Base-by-base conservation (phyloP, 768 basidiomycete genomes). In the Cystobasidium onofrii region DNA sequence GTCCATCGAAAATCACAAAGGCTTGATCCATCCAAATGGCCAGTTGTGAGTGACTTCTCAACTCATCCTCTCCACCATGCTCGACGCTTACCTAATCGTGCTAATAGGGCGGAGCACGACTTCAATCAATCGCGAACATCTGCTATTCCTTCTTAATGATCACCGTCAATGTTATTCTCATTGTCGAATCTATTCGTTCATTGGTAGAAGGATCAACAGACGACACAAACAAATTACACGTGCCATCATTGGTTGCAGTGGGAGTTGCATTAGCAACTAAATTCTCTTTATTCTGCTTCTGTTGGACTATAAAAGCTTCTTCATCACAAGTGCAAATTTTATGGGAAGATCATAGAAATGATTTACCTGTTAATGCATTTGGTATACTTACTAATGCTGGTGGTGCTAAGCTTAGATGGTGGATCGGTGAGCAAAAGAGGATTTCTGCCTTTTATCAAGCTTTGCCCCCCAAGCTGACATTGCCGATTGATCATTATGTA, bases 291-390 rank as follows among this genome's bases (percentile, higher is more conserved):
- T 98, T 98, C 83, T 43, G 92, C 2, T 96, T 92, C 82, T 93
- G 93, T 81, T 86, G 83, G 78, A 85, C 90, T 1, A 84, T 95
- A 55, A 87, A 91, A 33, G 85, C 85, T 36, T 87, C 86, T 76
- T 92, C 90, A 6, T 93, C 90, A 78, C 96, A 99, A 81, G 95
- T 99, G 1, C 86, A 87, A 57, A 87, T 96, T n/a, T 85, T 96
- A 33, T 97, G 92, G 74, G 74, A 74, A 50, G 74, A 74, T 50
- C 74, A 74, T 41, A 43, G 52, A 25, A 74, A 74, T 31, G 75
- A 72, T 46, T 54, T 69, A 33, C 64, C 52, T 23, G 65, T 75
- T 44, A 52, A 71, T 63, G n/a, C 33, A 1, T 70, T 83, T 69
- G 83, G 82, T 78, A 81, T 83, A n/a, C 75, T 81, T 27, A 80